Evolutionary conservation across 228 moss, liverwort and hornwort genomes (phyloP).

Genomic region (Sphagnum fallax): DNA sequence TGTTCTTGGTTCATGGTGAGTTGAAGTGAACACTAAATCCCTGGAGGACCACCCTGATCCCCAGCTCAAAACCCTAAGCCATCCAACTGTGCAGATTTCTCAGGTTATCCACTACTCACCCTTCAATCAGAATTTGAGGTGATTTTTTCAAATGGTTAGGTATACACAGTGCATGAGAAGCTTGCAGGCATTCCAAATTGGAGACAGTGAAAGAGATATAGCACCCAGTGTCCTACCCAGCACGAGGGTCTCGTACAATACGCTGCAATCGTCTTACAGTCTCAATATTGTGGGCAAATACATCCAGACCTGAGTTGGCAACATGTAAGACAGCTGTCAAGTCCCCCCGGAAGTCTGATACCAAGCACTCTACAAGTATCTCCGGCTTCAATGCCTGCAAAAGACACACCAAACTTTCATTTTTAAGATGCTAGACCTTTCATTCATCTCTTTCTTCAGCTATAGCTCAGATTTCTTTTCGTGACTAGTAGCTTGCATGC

Average conservation of each 20-base stretch:
- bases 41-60: too few relatives aligned
- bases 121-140: neutral
- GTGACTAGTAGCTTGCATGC: too few relatives aligned
- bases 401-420: neutral
- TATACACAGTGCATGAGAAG: too few relatives aligned
- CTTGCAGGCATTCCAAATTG: neutral
- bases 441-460: neutral
- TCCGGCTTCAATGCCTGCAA: slow-evolving; percentile 73
- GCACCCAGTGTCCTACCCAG: slow-evolving; percentile 42
- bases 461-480: neutral
- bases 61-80: too few relatives aligned
- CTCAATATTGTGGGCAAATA: slow-evolving; percentile 93
- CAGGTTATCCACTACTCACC: too few relatives aligned
- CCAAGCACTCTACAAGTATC: slow-evolving; percentile 85
- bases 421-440: neutral
- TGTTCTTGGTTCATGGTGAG: neutral
- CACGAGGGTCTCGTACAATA: slow-evolving; percentile 88
- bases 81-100: too few relatives aligned
- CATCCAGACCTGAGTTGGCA: slow-evolving; percentile 84
- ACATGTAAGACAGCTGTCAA: slow-evolving; percentile 65
- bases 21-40: too few relatives aligned
- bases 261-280: slow-evolving; percentile 84
- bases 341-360: slow-evolving; percentile 96
- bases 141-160: neutral
- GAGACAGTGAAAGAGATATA: neutral